phyloP scores from a whole-genome alignment of 2,329 filamentous ascomycete genomes.

The Leptographium wingfieldii region DNA sequence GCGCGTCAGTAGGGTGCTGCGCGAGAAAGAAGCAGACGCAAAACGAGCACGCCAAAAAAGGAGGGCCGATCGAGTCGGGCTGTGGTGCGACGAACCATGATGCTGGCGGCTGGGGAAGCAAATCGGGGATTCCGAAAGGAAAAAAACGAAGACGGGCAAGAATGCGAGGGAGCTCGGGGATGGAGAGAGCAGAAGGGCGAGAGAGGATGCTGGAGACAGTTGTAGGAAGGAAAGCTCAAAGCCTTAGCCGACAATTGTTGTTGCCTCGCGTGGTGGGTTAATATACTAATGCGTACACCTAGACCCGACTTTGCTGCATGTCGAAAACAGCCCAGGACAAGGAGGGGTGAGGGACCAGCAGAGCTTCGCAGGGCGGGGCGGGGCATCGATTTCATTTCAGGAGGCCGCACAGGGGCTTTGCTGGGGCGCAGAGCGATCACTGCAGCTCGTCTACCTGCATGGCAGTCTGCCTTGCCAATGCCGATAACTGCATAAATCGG shows the following conservation, averaged over 20 bases:
- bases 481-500: background rate
- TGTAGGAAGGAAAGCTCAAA: conserved; percentile 3
- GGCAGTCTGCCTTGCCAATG: background rate
- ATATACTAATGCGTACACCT: background rate
- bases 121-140: background rate
- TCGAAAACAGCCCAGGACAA: background rate
- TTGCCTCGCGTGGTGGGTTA: conserved; percentile 2
- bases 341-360: background rate
- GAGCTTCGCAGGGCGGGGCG: conserved; percentile 2
- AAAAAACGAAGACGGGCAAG: conserved; percentile 4
- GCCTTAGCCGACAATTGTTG: conserved; percentile 1
- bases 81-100: background rate
- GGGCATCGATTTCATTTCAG: conserved; percentile 1
- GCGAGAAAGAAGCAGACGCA: background rate
- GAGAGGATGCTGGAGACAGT: background rate
- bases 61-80: background rate
- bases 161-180: background rate
- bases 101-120: background rate
- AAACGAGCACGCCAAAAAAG: background rate
- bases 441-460: background rate
- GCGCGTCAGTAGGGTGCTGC: background rate
- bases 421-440: background rate
- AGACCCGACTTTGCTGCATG: no score
- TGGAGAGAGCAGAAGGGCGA: background rate
- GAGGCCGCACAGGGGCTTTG: background rate